These are phyloP conservation scores for Cylindrotheca fusiformis DNA, from an alignment of 108 stramenopile genomes.

Conservation along the genomic window DNA sequence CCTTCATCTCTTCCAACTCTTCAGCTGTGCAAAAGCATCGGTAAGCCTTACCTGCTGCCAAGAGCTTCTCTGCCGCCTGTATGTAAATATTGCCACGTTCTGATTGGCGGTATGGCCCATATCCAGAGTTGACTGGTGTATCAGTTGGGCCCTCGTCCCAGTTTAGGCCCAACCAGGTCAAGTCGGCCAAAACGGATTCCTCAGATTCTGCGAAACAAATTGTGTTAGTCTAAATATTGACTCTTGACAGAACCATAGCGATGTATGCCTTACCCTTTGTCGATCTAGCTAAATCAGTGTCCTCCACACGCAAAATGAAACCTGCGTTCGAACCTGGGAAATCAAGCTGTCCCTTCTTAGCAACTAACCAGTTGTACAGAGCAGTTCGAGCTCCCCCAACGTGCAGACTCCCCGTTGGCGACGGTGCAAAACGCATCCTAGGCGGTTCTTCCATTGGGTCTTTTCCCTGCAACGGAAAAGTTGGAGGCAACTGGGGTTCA, in stretches of 20 bases:
- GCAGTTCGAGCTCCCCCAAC: constrained; percentile 97
- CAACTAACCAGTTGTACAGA: constrained; percentile 94
- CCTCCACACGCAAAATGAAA: constrained; percentile 93
- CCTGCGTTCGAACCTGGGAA: constrained; percentile 37
- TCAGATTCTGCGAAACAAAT: constrained; percentile 81
- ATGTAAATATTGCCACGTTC: constrained; percentile 78
- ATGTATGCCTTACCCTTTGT: constrained; percentile 60
- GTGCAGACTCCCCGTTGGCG: constrained; percentile 93
- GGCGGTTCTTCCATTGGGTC: constrained; percentile 55
- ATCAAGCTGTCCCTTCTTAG: constrained; percentile 84
- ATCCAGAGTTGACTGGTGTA: constrained; percentile 36
- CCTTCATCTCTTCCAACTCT: constrained; percentile 91
- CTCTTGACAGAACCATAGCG: background rate
- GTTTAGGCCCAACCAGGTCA: constrained; percentile 85
- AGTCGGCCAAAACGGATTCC: constrained; percentile 88
- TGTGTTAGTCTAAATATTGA: background rate
- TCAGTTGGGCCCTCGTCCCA: constrained; percentile 94
- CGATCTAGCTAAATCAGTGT: constrained; percentile 85
- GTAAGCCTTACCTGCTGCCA: constrained; percentile 84
- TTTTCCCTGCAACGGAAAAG: constrained; percentile 71
- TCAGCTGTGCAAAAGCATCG: constrained; percentile 95
- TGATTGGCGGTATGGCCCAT: constrained; percentile 85
- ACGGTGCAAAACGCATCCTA: constrained; percentile 93
- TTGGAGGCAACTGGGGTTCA: constrained; percentile 28
- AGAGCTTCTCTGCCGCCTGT: constrained; percentile 57